Base-by-base conservation (phyloP, 805 yeast genomes). In the Lipomyces kockii region DNA sequence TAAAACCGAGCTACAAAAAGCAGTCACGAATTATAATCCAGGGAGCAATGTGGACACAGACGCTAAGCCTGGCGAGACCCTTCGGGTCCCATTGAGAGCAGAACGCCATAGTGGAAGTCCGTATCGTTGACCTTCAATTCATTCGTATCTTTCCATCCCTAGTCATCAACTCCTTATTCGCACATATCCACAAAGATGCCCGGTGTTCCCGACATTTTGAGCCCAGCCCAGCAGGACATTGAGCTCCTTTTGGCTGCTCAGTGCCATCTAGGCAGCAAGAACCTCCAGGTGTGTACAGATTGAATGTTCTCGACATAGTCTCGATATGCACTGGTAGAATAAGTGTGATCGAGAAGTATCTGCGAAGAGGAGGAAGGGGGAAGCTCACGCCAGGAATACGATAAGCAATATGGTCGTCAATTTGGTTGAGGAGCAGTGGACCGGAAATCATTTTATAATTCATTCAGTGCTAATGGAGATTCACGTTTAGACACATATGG, bases 231-330 rank as follows among this genome's bases (percentile, higher is more conserved):
- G 65, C 73, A 71, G 71, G 75, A 73, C 65, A 69, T 72, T 58
- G 95, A 95, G 88, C 91, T 94, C 83, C 88, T 95, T 85, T 89
- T 95, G 86, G 98, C 99, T 83, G 99, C 99, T 83, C 94, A 94
- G 92, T 91, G 89, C 80, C 99, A 95, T 88, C 90, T 95, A 83
- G 99, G 99, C 85, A 89, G 98, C 83, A 95, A 95, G 92, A 95
- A 95, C 92, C 97, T 94, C 84, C 98, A 93, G 87, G 97, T 90
- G 54, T 29, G 70, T 2, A 14, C 27, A 14, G 12, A 25, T 43
- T 43, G 49, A 43, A 43, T 43, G 3, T 43, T 43, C 49, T 17
- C 49, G 49, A 43, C 49, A 43, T 11, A 11, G 20, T 43, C 49
- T 43, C 49, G 49, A 43, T 6, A 11, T 43, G 22, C 22, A 43